Evolutionary conservation across 805 yeast species (phyloP).

Genomic region (Metschnikowia gelsemii): DNA sequence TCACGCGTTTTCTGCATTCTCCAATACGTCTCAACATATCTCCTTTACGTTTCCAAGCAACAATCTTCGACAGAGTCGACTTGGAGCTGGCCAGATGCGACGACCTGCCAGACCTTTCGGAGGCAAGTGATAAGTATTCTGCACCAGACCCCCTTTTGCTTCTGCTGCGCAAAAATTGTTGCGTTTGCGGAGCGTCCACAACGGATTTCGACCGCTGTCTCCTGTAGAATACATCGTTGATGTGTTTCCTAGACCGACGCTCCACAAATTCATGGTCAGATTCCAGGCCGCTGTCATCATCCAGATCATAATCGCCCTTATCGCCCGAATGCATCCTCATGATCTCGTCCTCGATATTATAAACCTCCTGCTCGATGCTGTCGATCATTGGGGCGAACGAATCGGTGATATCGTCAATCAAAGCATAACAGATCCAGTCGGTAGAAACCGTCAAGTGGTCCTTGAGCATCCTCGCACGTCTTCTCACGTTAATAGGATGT

Average conservation of each 20-base stretch:
- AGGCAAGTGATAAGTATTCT: slow-evolving; percentile 16
- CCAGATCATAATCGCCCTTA: slow-evolving; percentile 44
- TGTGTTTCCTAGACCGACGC: slow-evolving; percentile 11
- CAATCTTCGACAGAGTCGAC: slow-evolving; percentile 48
- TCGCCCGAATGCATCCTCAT: slow-evolving; percentile 78
- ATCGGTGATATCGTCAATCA: slow-evolving; percentile 95
- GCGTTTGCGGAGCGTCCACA: slow-evolving; percentile 26
- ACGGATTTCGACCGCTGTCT: slow-evolving; percentile 40
- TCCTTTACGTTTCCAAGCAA: slow-evolving; percentile 84
- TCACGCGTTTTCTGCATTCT: slow-evolving; percentile 90
- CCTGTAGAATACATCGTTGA: slow-evolving; percentile 30
- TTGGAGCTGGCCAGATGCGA: slow-evolving; percentile 27
- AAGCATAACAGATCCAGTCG: slow-evolving; percentile 96
- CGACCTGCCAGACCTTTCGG: slow-evolving; percentile 10
- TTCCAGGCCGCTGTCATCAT: slow-evolving; percentile 33
- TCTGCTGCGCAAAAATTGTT: slow-evolving; percentile 12
- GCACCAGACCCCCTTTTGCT: slow-evolving; percentile 16
- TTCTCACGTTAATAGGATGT: slow-evolving; percentile 91
- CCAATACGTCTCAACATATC: slow-evolving; percentile 95
- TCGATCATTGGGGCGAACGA: slow-evolving; percentile 97
- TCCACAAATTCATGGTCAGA: slow-evolving; percentile 32
- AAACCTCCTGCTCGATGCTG: slow-evolving; percentile 90
- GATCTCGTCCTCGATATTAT: slow-evolving; percentile 90
- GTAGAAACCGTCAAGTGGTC: slow-evolving; percentile 89
- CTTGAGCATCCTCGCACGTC: slow-evolving; percentile 82